Conservation (phyloP, 2,329 filamentous ascomycete species). For the Pseudohalonectria lignicola region DNA sequence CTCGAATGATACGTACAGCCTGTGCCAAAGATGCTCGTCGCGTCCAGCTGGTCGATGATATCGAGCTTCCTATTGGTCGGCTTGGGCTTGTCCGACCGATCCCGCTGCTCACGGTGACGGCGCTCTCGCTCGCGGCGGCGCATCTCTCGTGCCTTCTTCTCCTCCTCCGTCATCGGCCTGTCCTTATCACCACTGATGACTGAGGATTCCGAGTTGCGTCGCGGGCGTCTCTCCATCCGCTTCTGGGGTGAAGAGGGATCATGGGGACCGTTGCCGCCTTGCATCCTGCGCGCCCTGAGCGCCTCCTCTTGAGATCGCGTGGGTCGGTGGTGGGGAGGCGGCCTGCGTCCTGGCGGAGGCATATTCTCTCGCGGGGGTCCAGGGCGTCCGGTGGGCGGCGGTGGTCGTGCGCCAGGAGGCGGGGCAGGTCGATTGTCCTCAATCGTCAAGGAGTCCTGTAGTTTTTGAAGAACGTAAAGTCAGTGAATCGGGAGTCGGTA, state of each 20-base stretch:
- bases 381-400: conserved; percentile 22
- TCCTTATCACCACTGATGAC: conserved; percentile 43
- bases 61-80: conserved; percentile 52
- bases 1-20: conserved; percentile 54
- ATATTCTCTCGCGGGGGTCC: conserved; percentile 35
- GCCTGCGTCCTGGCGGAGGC: conserved; percentile 31
- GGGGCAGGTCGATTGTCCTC: conserved; percentile 39
- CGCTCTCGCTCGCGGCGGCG: conserved; percentile 41
- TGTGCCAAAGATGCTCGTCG: conserved; percentile 89
- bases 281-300: conserved; percentile 33
- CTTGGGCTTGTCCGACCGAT: conserved; percentile 39
- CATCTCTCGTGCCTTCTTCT: conserved; percentile 37
- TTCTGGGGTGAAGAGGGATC: not conserved
- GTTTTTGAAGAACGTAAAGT: no score
- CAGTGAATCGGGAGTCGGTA: no score
- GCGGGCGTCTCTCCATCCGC: conserved; percentile 36
- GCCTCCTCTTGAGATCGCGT: conserved; percentile 58
- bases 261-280: conserved; percentile 18
- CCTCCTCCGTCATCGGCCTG: conserved; percentile 48
- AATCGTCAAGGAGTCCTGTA: conserved; percentile 57
- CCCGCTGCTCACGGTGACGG: conserved; percentile 42
- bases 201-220: conserved; percentile 74
- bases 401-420: conserved; percentile 4
- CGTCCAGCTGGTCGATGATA: conserved; percentile 92
- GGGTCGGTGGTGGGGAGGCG: conserved; percentile 44